Conservation (phyloP, 495 filamentous ascomycete genomes). For the Talaromyces trachyspermus region DNA sequence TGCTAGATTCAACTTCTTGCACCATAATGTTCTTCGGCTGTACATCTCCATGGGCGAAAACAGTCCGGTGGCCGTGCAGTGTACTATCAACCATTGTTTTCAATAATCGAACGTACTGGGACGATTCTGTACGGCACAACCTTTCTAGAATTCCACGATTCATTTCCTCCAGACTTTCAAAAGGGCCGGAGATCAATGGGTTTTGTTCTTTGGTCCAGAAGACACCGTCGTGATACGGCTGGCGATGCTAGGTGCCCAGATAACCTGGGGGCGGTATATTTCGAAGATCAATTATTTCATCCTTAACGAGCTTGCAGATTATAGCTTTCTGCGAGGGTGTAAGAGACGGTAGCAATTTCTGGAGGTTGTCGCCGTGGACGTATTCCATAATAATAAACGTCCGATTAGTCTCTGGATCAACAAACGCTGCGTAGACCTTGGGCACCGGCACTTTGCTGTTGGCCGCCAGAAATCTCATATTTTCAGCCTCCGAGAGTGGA, state of each 20-base stretch:
- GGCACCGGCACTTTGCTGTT: constrained; percentile 17
- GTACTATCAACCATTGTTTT: constrained; percentile 12
- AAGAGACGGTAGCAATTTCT: constrained; percentile 12
- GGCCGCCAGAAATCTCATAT: constrained; percentile 15
- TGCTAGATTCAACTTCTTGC: constrained; percentile 7
- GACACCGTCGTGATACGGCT: constrained; percentile 9
- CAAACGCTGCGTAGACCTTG: constrained; percentile 15
- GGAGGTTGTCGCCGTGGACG: constrained; percentile 10
- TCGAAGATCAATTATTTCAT: constrained; percentile 9
- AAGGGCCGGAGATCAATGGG: constrained; percentile 10
- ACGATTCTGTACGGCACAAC: constrained; percentile 7
- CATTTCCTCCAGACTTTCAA: constrained; percentile 8
- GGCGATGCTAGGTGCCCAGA: constrained; percentile 4
- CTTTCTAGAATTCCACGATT: constrained; percentile 9
- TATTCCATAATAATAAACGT: constrained; percentile 19
- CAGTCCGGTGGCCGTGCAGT: constrained; percentile 14
- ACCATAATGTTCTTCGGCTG: constrained; percentile 29
- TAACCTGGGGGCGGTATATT: constrained; percentile 10
- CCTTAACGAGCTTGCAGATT: constrained; percentile 11
- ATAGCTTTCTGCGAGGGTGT: constrained; percentile 3
- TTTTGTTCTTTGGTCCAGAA: constrained; percentile 6
- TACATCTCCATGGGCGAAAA: constrained; percentile 26
- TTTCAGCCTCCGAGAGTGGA: constrained; percentile 15
- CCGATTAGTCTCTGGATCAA: constrained; percentile 13
- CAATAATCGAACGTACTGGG: constrained; percentile 12